Evolutionary conservation across 305 asterid species (phyloP), one percentile per base, ranked within the genome.

Genomic region (Andrographis paniculata): DNA sequence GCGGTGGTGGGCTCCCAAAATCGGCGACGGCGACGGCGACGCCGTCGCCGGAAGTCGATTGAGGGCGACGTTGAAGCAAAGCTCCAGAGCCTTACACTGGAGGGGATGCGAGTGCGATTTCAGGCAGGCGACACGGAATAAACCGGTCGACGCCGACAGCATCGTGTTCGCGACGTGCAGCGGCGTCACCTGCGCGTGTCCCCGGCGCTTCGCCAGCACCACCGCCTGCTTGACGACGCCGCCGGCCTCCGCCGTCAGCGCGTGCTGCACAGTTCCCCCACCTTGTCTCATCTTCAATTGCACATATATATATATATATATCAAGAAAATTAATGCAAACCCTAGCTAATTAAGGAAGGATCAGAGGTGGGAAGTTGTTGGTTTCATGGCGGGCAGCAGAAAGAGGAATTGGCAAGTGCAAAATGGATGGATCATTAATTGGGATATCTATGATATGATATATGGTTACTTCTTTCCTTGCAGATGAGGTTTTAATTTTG

Each of bases 141-240:
- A 42, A 41, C 95, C 88, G 52, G 55, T 48, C 0, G 88, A 36
- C 17, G 72, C 61, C 17, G 82, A 45, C 3, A 87, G 73, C 97
- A 87, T 84, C 64, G 86, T 68, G 77, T 42, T 80, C 1, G 95
- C 97, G 8, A 87, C 92, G 49, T 87, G 97, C 15, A 87, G 84
- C 1, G 97, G 97, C 12, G 97, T 84, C 43, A 87, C 95, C 60
- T 87, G 97, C 0, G 92, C 88, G 37, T 87, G 97, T 67, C 97
- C 97, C 9, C 97, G 94, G 14, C 85, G 75, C 70, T 66, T 68
- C 0, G 97, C 94, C 1, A 80, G 80, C 18, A 71, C 55, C 41
- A 77, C 69, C 11, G 97, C 84, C 58, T 87, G 97, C 59, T 73
- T 87, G 1, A 87, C 86, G 0, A 81, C 37, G 16, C 45, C 63